phyloP scores from a whole-genome alignment of 2,329 filamentous ascomycete genomes.

The Lecanoromycetidae sp. region DNA sequence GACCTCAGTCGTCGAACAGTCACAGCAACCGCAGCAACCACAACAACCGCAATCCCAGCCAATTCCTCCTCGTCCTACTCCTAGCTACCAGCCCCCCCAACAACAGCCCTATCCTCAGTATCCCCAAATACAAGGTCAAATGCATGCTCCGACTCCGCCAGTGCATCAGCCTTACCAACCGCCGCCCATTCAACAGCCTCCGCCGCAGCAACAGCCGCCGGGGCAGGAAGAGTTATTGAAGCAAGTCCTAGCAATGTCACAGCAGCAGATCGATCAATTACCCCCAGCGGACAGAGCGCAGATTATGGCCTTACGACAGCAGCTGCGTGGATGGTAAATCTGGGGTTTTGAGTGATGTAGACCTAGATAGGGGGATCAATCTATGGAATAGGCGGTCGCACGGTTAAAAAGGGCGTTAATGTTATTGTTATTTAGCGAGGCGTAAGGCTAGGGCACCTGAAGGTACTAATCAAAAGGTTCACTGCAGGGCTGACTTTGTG shows the following conservation, averaged over 20 bases:
- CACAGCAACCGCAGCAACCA: slow-evolving; percentile 27
- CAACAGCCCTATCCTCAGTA: slow-evolving; percentile 29
- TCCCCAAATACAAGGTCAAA: slow-evolving; percentile 31
- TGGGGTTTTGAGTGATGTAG: neutral
- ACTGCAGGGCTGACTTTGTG: too few relatives aligned
- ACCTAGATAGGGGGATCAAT: too few relatives aligned
- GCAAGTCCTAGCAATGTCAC: slow-evolving; percentile 68
- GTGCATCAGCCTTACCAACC: slow-evolving; percentile 24
- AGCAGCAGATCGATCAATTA: slow-evolving; percentile 66
- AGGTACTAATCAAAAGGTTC: too few relatives aligned
- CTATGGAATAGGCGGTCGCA: too few relatives aligned
- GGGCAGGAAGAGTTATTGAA: slow-evolving; percentile 53
- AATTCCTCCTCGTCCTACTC: slow-evolving; percentile 29
- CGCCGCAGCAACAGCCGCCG: slow-evolving; percentile 32
- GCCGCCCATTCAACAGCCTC: slow-evolving; percentile 31
- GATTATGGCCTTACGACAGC: slow-evolving; percentile 63
- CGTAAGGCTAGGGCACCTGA: neutral
- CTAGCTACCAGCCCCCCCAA: slow-evolving; percentile 28
- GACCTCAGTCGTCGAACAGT: slow-evolving; percentile 62
- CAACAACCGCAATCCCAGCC: slow-evolving; percentile 28
- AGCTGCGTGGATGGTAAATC: slow-evolving; percentile 30
- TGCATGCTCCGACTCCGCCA: slow-evolving; percentile 34
- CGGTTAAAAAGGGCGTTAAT: too few relatives aligned
- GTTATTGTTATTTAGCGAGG: slow-evolving; percentile 6
- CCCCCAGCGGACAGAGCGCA: slow-evolving; percentile 64